Conservation (phyloP, 306 rosid genomes). For the Cicer judaicum region DNA sequence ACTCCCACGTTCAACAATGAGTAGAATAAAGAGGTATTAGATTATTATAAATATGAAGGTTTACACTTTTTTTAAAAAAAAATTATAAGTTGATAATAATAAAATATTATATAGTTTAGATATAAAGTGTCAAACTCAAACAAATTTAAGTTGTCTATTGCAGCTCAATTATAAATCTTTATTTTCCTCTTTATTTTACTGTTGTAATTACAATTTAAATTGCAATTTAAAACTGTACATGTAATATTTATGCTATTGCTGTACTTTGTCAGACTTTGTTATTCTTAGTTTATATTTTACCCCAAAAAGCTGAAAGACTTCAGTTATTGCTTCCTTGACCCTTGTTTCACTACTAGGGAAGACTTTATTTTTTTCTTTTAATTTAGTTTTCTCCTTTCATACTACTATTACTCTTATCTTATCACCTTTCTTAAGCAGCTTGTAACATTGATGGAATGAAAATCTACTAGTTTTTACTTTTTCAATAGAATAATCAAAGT, state of each 20-base stretch:
- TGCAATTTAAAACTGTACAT: too few relatives aligned
- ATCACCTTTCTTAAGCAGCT: not conserved
- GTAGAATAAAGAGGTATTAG: too few relatives aligned
- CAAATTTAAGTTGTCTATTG: too few relatives aligned
- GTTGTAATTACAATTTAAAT: too few relatives aligned
- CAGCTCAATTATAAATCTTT: too few relatives aligned
- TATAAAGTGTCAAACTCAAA: too few relatives aligned
- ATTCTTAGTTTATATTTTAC: conserved; percentile 2
- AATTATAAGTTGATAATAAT: too few relatives aligned
- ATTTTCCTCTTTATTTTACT: too few relatives aligned
- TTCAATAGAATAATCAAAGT: not conserved
- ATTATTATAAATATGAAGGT: too few relatives aligned
- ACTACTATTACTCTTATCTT: not conserved
- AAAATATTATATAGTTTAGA: too few relatives aligned
- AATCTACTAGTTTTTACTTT: not conserved
- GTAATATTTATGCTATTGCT: not conserved
- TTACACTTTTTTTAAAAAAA: too few relatives aligned
- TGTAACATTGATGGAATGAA: not conserved
- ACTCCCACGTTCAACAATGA: too few relatives aligned
- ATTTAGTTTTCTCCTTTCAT: not conserved
- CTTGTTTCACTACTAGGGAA: not conserved
- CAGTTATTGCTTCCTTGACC: not conserved
- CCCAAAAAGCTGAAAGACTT: conserved; percentile 3
- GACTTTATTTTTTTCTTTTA: not conserved
- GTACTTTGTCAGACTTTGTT: conserved; percentile 26